phyloP scores from a whole-genome alignment of 164 flowering plant genomes.

The Annona squamosa region DNA sequence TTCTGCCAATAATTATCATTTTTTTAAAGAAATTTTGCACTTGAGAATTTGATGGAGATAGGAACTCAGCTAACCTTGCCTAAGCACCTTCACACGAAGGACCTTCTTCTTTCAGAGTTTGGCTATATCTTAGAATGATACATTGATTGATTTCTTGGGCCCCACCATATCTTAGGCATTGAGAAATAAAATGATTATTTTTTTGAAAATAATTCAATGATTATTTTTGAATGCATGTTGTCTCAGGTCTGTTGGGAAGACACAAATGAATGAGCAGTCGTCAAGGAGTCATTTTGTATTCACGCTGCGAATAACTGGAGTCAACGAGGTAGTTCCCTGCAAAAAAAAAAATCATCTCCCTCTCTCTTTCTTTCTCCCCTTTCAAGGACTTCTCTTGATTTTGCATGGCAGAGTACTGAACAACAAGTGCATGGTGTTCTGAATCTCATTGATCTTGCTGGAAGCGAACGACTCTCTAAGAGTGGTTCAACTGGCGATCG shows the following conservation, averaged over 20 bases:
- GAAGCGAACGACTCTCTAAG: constrained; percentile 97
- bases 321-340: constrained; percentile 58
- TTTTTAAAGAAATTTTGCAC: too few species aligned
- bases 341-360: neutral
- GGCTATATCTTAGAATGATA: too few species aligned
- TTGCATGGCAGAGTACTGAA: constrained; percentile 59
- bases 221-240: too few species aligned
- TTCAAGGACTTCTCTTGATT: neutral
- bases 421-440: constrained; percentile 93
- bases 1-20: too few species aligned
- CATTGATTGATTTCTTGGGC: neutral
- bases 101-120: too few species aligned
- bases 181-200: neutral
- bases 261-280: constrained; percentile 95
- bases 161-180: neutral
- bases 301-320: constrained; percentile 74
- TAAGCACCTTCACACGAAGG: too few species aligned
- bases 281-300: constrained; percentile 97
- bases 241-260: constrained; percentile 83
- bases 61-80: too few species aligned
- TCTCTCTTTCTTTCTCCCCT: neutral
- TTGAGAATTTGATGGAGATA: too few species aligned
- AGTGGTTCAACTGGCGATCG: constrained; percentile 96
- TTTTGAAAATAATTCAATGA: too few species aligned
- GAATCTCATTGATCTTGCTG: constrained; percentile 96